phyloP scores from a whole-genome alignment of 2,329 filamentous ascomycete genomes.

The Cladophialophora chaetospira region DNA sequence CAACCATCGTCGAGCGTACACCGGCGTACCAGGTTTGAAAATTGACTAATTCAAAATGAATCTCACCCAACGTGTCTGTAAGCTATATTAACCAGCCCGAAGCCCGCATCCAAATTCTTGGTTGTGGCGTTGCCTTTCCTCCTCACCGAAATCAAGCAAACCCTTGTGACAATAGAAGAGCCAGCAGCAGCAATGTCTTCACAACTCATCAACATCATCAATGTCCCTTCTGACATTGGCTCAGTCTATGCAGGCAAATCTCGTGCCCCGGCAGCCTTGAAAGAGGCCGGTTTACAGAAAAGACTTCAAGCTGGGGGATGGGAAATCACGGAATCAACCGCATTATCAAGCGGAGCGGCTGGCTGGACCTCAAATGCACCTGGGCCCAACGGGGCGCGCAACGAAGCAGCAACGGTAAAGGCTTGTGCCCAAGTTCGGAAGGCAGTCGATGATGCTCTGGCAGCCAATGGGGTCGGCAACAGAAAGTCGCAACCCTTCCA shows the following conservation, averaged over 20 bases:
- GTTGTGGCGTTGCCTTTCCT: background rate
- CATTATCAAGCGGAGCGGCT: constrained; percentile 6
- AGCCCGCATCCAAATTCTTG: too few species aligned
- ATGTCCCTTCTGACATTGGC: constrained; percentile 18
- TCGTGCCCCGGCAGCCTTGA: constrained; percentile 19
- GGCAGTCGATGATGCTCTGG: background rate
- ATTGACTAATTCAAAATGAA: background rate
- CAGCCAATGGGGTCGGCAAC: background rate
- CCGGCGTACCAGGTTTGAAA: too few species aligned
- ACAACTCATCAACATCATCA: constrained; percentile 9
- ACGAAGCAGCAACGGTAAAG: constrained; percentile 13
- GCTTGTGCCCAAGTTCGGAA: constrained; percentile 7
- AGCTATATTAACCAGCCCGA: too few species aligned
- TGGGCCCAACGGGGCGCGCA: constrained; percentile 11
- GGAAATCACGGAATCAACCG: constrained; percentile 7
- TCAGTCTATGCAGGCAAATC: constrained; percentile 21
- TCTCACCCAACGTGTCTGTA: too few species aligned
- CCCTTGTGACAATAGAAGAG: too few species aligned
- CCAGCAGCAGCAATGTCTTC: background rate
- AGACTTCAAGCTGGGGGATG: constrained; percentile 7
- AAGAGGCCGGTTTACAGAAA: constrained; percentile 6
- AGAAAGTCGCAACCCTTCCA: constrained; percentile 3
- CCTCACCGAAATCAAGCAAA: background rate
- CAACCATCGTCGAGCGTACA: too few species aligned
- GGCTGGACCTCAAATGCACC: constrained; percentile 2